Conservation (phyloP, 352 stramenopile species). For the Globisporangium echinulatum region DNA sequence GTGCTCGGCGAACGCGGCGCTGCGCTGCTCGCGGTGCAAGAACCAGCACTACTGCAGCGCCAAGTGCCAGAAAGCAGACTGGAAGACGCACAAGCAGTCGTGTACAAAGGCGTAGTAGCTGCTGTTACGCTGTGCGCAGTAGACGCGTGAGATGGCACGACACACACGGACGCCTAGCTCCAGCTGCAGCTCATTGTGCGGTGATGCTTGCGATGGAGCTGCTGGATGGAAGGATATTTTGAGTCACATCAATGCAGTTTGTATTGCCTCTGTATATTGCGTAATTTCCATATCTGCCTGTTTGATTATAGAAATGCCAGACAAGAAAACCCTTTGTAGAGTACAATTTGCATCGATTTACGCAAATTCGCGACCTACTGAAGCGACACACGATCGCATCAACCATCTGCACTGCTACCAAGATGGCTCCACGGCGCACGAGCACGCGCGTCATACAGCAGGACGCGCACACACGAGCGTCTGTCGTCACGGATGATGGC, state of each 20-base stretch:
- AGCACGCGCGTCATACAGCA: too few relatives aligned
- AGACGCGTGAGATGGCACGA: neutral
- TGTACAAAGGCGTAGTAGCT: constrained; percentile 27
- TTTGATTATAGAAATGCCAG: too few relatives aligned
- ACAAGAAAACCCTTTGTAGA: too few relatives aligned
- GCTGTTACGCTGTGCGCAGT: neutral
- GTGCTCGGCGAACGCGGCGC: constrained; percentile 61
- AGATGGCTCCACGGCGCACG: too few relatives aligned
- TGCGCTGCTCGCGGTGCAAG: constrained; percentile 81
- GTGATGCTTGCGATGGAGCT: neutral
- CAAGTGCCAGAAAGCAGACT: constrained; percentile 81
- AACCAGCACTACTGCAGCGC: constrained; percentile 79
- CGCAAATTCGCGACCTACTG: too few relatives aligned
- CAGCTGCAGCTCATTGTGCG: neutral
- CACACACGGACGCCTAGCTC: too few relatives aligned
- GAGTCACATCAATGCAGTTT: neutral
- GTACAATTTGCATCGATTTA: too few relatives aligned
- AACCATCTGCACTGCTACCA: too few relatives aligned
- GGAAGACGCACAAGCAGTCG: constrained; percentile 72
- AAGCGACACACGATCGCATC: too few relatives aligned
- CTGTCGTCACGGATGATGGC: neutral
- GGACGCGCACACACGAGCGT: too few relatives aligned
- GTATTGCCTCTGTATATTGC: too few relatives aligned
- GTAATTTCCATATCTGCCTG: too few relatives aligned
- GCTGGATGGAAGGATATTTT: neutral